These are phyloP conservation scores for Podospora comata DNA, from an alignment of 495 filamentous ascomycete species.

Conservation along the genomic window DNA sequence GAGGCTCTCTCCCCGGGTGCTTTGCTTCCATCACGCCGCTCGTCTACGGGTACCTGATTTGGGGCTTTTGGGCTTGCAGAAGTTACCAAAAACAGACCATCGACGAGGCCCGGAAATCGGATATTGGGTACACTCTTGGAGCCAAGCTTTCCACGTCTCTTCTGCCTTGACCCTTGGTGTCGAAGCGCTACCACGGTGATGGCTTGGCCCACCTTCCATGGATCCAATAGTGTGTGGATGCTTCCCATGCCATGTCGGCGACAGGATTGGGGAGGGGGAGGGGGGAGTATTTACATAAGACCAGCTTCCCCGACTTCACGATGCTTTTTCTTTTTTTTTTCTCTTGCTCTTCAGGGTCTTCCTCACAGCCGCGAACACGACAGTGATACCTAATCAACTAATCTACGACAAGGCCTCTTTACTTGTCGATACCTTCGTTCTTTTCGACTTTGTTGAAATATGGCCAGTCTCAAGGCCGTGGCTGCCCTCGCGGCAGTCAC, in stretches of 20 bases:
- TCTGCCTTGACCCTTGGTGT: neutral
- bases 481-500: conserved; percentile 35
- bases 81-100: conserved; percentile 1
- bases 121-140: neutral
- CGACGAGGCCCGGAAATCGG: neutral
- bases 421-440: conserved; percentile 9
- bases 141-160: neutral
- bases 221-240: conserved; percentile 6
- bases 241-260: neutral
- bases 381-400: conserved; percentile 11
- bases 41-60: neutral
- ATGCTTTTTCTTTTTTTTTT: conserved; percentile 1
- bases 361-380: neutral
- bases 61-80: neutral
- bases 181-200: conserved; percentile 1
- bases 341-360: conserved; percentile 2
- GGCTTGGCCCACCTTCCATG: conserved; percentile 3
- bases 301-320: conserved; percentile 2
- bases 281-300: neutral
- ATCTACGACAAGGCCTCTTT: neutral
- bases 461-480: conserved; percentile 27
- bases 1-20: neutral
- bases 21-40: neutral
- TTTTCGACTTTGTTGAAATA: conserved; percentile 14
- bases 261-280: neutral